These are phyloP conservation scores for Phytophthora pistaciae DNA, from an alignment of 352 stramenopile species.

Conservation along the genomic window DNA sequence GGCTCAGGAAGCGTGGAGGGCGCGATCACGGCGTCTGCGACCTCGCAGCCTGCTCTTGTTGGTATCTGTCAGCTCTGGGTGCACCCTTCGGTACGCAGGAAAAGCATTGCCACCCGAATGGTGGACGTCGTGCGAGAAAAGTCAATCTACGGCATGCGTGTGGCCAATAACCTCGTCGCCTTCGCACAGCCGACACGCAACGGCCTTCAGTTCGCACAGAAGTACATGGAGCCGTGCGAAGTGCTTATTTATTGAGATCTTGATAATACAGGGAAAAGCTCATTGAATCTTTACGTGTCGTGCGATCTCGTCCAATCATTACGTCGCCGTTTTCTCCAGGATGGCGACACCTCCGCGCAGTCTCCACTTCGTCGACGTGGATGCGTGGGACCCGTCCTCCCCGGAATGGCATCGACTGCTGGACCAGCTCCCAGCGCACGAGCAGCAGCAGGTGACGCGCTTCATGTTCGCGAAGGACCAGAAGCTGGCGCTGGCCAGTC, in stretches of 20 bases:
- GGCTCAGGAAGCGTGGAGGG: background rate
- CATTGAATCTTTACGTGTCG: background rate
- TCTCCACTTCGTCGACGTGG: constrained; percentile 56
- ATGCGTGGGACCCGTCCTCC: constrained; percentile 44
- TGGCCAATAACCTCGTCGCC: constrained; percentile 59
- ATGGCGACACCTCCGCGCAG: background rate
- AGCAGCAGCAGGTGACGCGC: constrained; percentile 58
- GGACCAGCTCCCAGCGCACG: constrained; percentile 39
- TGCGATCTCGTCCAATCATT: background rate
- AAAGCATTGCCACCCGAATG: constrained; percentile 66
- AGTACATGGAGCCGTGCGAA: constrained; percentile 54
- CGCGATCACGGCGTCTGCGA: constrained; percentile 23
- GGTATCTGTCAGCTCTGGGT: constrained; percentile 84
- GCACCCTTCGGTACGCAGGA: constrained; percentile 55
- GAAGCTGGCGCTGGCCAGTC: constrained; percentile 71
- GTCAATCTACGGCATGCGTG: constrained; percentile 74
- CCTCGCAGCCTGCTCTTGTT: constrained; percentile 44
- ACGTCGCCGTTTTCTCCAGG: background rate
- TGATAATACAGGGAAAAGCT: background rate
- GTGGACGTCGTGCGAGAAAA: constrained; percentile 72
- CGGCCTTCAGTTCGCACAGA: constrained; percentile 63
- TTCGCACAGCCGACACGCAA: constrained; percentile 83
- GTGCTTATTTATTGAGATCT: constrained; percentile 65
- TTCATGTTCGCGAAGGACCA: constrained; percentile 79
- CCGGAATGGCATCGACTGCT: constrained; percentile 47